Base-by-base conservation (phyloP, 176 grass and related monocot species). In the Cenchrus fungigraminus region DNA sequence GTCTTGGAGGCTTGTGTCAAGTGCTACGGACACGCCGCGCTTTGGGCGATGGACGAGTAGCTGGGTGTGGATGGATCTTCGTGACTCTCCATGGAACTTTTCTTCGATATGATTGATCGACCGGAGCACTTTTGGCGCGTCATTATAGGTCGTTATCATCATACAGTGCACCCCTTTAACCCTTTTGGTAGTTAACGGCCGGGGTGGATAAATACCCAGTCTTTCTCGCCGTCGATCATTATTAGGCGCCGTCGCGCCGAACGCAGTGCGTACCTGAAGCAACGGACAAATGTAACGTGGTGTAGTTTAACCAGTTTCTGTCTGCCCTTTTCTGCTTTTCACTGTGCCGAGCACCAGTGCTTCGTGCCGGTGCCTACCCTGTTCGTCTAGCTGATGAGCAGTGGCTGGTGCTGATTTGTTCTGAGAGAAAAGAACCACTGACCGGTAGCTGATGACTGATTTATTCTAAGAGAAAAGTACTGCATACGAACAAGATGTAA, bases 111-210 rank as follows among this genome's bases (percentile, higher is more conserved):
- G 51, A 79, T 51, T 68, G 47, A 50, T 50, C 9, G 10, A 3
- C 9, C 9, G 47, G 19, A 57, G 62, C 70, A 43, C 87, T 89
- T 89, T 89, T 85, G 62, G 69, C 49, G 42, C 77, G 59, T 69
- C 42, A 81, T 80, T 67, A 11, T n/a, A 17, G 46, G 8, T 28
- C 32, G 79, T 42, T 19, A 79, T 12, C 2, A 51, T 25, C 19
- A 25, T 43, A 22, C 17, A 12, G 9, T 11, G 9, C 49, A 51
- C 11, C 9, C 49, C 49, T 12, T 29, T 32, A 16, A 15, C 53
- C 22, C 28, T 88, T 84, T 68, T 62, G 19, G 5, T 87, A n/a
- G 20, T 20, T 54, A 54, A 76, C 34, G 8, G 45, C 37, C 37
- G 37, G 61, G 14, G 11, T 25, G 25, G 12, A 65, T 42, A 20